A percentile compares a stretch with the other conserved stretches of the same genome.
Conservation (phyloP, 1,284 basidiomycete species). For the Phenoliferia sp. region DNA sequence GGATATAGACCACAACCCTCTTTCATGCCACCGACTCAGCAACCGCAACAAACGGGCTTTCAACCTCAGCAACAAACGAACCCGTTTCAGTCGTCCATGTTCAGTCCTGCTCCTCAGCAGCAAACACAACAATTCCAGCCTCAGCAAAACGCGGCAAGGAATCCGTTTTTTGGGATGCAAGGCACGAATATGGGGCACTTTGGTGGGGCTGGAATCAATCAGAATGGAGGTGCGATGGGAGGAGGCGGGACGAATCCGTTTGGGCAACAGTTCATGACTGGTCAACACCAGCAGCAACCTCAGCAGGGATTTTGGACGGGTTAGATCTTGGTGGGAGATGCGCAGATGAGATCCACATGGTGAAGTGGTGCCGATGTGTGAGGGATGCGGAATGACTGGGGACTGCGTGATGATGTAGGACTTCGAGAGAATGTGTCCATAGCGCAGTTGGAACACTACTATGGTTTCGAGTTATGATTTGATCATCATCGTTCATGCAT, state of each 20-base stretch:
- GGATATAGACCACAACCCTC: constrained; percentile 1
- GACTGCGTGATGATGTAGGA: too few relatives aligned
- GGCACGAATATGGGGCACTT: background rate
- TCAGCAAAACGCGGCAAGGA: background rate
- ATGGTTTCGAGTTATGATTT: too few relatives aligned
- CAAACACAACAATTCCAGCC: background rate
- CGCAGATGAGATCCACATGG: too few relatives aligned
- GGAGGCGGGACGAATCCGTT: background rate
- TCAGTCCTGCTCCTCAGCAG: too few relatives aligned
- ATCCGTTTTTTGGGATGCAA: background rate
- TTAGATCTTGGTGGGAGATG: too few relatives aligned
- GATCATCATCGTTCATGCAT: too few relatives aligned
- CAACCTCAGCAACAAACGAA: background rate
- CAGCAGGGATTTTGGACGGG: background rate
- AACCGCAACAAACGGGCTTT: background rate
- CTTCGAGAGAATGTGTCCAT: too few relatives aligned
- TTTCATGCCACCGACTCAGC: constrained; percentile 1
- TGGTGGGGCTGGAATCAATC: background rate
- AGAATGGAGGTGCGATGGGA: background rate
- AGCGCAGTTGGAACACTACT: too few relatives aligned
- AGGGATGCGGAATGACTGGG: too few relatives aligned
- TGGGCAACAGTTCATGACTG: background rate
- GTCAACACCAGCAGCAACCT: background rate
- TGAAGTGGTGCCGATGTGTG: too few relatives aligned
- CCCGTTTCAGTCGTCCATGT: background rate